Evolutionary conservation across 2,329 filamentous ascomycete genomes (phyloP).

Genomic region (Alternaria burnsii): DNA sequence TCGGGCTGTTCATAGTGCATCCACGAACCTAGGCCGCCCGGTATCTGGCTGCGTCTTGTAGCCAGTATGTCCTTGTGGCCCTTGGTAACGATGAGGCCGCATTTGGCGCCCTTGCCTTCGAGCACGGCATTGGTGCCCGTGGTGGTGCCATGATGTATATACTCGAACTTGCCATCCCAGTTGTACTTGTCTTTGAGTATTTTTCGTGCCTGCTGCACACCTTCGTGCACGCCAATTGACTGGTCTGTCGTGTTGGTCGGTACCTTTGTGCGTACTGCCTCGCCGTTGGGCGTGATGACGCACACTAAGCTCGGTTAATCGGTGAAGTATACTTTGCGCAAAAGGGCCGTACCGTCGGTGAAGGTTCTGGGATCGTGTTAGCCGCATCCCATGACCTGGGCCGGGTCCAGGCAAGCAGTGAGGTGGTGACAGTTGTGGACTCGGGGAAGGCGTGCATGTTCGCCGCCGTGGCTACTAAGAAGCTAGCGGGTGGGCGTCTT

Average conservation of each 20-base stretch:
- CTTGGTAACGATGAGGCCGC: constrained; percentile 58
- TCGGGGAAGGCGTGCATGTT: constrained; percentile 3
- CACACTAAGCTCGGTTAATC: constrained; percentile 40
- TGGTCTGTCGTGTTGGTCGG: constrained; percentile 58
- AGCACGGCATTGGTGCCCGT: constrained; percentile 61
- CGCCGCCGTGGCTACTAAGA: constrained; percentile 1
- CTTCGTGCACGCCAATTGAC: constrained; percentile 58
- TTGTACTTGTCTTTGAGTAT: constrained; percentile 50
- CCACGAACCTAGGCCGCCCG: constrained; percentile 61
- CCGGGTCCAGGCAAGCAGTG: background rate
- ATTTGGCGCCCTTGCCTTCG: constrained; percentile 60
- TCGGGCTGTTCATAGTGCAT: constrained; percentile 59
- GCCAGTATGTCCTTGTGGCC: constrained; percentile 61
- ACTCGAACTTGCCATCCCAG: constrained; percentile 58
- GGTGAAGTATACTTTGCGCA: background rate
- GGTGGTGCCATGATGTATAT: constrained; percentile 61
- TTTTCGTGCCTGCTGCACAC: constrained; percentile 54
- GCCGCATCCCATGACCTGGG: constrained; percentile 1
- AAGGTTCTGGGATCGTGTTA: constrained; percentile 52
- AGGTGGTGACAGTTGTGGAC: constrained; percentile 1
- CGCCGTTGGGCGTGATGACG: constrained; percentile 56
- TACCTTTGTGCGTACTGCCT: constrained; percentile 57
- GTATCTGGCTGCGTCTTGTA: constrained; percentile 60
- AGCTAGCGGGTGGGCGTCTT: constrained; percentile 1
- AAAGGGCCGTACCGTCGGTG: constrained; percentile 48